A percentile compares a stretch with the other conserved stretches of the same genome.
These are phyloP conservation scores for Penicillium tannophilum DNA, from an alignment of 495 filamentous ascomycete species.

Conservation along the genomic window DNA sequence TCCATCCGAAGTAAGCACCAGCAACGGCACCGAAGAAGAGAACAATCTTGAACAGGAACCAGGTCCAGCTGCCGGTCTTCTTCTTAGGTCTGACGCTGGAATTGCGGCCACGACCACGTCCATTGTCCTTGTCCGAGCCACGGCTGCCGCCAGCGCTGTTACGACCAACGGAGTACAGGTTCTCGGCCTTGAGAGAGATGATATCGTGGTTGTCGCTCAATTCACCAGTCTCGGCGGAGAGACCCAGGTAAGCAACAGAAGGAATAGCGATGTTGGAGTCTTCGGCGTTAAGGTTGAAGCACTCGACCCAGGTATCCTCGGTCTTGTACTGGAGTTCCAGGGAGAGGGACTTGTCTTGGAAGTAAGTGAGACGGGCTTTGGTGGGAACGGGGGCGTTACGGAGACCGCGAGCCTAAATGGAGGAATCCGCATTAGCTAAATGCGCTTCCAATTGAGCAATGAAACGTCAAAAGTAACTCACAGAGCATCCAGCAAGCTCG, in stretches of 20 bases:
- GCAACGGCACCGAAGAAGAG: constrained; percentile 69
- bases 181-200: constrained; percentile 82
- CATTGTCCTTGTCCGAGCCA: constrained; percentile 33
- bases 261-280: constrained; percentile 78
- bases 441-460: background rate
- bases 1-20: constrained; percentile 82
- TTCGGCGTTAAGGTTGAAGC: constrained; percentile 69
- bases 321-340: constrained; percentile 92
- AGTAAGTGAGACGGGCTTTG: constrained; percentile 88
- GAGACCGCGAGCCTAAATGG: constrained; percentile 74
- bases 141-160: constrained; percentile 39
- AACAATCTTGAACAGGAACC: constrained; percentile 88
- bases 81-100: constrained; percentile 27
- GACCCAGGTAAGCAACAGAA: constrained; percentile 89
- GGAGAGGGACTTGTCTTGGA: constrained; percentile 90
- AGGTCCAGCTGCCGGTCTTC: constrained; percentile 74
- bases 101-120: constrained; percentile 37
- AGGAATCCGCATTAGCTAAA: constrained; percentile 8
- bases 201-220: constrained; percentile 98
- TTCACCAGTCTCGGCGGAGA: constrained; percentile 95
- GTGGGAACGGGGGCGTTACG: constrained; percentile 76
- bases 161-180: constrained; percentile 71
- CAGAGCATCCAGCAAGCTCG: constrained; percentile 92
- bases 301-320: constrained; percentile 84
- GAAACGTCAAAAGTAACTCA: constrained; percentile 33